phyloP scores from a whole-genome alignment of 345 rosid genomes.

The Lumnitzera littorea region DNA sequence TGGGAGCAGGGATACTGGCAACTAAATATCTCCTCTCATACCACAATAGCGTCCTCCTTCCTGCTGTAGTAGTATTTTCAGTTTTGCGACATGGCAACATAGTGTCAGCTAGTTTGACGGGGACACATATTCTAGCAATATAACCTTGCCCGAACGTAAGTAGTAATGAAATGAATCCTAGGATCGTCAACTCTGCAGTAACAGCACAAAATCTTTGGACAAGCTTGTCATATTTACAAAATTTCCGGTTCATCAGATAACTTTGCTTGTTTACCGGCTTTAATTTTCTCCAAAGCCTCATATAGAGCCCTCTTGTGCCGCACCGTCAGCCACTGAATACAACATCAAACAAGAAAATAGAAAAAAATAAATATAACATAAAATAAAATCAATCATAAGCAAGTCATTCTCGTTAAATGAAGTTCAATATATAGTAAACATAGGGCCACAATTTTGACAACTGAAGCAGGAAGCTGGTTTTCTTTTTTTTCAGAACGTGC shows the following conservation, averaged over 20 bases:
- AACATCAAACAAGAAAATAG: neutral
- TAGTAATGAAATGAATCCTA: conserved; percentile 89
- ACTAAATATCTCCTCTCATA: conserved; percentile 43
- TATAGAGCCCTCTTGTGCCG: conserved; percentile 73
- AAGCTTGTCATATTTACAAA: neutral
- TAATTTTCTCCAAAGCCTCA: conserved; percentile 86
- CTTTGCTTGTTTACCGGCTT: conserved; percentile 44
- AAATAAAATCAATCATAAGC: neutral
- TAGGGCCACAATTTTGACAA: neutral
- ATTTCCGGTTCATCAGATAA: neutral
- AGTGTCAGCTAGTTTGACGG: conserved; percentile 40
- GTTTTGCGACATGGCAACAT: conserved; percentile 61
- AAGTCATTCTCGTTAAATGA: neutral
- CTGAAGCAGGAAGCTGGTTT: no score
- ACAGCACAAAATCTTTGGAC: neutral
- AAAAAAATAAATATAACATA: no score
- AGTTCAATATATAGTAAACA: neutral
- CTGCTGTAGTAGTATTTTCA: conserved; percentile 2
- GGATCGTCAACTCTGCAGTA: conserved; percentile 82
- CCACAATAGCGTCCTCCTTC: conserved; percentile 55
- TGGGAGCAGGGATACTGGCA: conserved; percentile 16
- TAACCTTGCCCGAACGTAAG: conserved; percentile 64
- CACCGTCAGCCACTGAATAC: conserved; percentile 62
- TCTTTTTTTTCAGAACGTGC: no score
- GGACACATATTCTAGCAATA: conserved; percentile 58